Evolutionary conservation across 371 early-diverging fungal genomes (phyloP).

Genomic region (Lichtheimia ramosa): DNA sequence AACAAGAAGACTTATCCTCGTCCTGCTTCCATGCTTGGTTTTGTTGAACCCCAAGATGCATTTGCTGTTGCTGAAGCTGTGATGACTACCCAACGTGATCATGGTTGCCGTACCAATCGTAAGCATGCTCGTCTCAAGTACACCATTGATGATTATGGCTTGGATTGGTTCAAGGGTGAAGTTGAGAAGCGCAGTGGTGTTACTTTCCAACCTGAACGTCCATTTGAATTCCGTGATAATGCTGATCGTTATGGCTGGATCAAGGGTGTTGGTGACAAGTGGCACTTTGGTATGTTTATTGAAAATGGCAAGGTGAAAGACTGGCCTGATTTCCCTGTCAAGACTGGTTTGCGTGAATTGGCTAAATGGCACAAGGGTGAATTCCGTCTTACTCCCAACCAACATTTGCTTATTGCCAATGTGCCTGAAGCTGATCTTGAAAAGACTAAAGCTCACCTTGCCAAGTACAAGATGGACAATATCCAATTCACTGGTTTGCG

Average conservation of each 20-base stretch:
- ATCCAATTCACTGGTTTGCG: constrained; percentile 76
- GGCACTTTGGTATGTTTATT: constrained; percentile 88
- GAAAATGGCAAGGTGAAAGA: constrained; percentile 93
- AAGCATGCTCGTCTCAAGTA: constrained; percentile 97
- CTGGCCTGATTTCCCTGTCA: constrained; percentile 72
- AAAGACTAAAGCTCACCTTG: constrained; percentile 70
- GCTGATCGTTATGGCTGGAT: constrained; percentile 95
- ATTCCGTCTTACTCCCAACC: constrained; percentile 90
- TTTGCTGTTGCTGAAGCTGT: constrained; percentile 83
- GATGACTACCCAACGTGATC: constrained; percentile 90
- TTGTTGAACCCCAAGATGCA: constrained; percentile 75
- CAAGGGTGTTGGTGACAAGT: constrained; percentile 65
- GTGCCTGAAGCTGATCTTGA: constrained; percentile 73
- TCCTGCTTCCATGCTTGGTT: constrained; percentile 78
- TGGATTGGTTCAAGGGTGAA: constrained; percentile 86
- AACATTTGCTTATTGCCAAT: constrained; percentile 82
- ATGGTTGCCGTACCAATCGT: constrained; percentile 93
- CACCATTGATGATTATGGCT: constrained; percentile 91
- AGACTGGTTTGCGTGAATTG: constrained; percentile 79
- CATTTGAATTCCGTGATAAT: constrained; percentile 81
- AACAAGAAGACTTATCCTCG: constrained; percentile 95
- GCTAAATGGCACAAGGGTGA: constrained; percentile 77
- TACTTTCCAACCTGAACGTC: constrained; percentile 60
- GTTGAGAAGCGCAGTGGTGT: constrained; percentile 80
- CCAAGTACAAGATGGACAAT: constrained; percentile 81